Evolutionary conservation across 2,329 filamentous ascomycete species (phyloP), one percentile per base, ranked within the genome.

Genomic region (Aspergillus ustus): DNA sequence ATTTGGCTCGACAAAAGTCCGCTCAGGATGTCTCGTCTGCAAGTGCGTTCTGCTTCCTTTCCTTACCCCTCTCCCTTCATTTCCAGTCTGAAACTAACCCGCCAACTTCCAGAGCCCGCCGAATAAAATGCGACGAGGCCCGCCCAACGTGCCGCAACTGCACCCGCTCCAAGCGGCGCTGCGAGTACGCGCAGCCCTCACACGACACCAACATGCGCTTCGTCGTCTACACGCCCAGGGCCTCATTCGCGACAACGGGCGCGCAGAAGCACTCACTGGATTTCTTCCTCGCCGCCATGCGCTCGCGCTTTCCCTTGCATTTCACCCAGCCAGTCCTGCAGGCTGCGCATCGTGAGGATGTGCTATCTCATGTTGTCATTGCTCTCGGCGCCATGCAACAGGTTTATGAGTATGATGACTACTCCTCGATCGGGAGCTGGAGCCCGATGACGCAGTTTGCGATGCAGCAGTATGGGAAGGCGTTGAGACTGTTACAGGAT

Each of bases 61-160:
- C n/a, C n/a, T n/a, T n/a, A n/a, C n/a, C n/a, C n/a, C n/a, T n/a
- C n/a, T n/a, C n/a, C n/a, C n/a, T n/a, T n/a, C 13, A 11, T 2
- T 3, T n/a, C 15, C 37, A 37, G 8, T 25, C 29, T 19, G 7
- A 6, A 11, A 50, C 29, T 59, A 9, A 52, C 31, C 0, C 5
- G 25, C 25, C 2, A 25, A 2, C 25, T 25, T 25, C n/a, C 44
- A 64, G 62, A 51, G 8, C 48, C 19, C 62, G 62, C 28, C 56
- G 56, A 3, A 20, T 64, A 17, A 62, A 64, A 55, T 64, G 62
- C 52, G 62, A 64, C 44, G 60, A 64, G 51, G 25, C 31, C 25
- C 54, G 51, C 29, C 60, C 62, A 4, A n/a, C 4, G n/a, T 64
- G 62, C n/a, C 60, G 45, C 13, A 60, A 60, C 29, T 62, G 62